Conservation (phyloP, 352 stramenopile genomes). For the Saprolegnia diclina region DNA sequence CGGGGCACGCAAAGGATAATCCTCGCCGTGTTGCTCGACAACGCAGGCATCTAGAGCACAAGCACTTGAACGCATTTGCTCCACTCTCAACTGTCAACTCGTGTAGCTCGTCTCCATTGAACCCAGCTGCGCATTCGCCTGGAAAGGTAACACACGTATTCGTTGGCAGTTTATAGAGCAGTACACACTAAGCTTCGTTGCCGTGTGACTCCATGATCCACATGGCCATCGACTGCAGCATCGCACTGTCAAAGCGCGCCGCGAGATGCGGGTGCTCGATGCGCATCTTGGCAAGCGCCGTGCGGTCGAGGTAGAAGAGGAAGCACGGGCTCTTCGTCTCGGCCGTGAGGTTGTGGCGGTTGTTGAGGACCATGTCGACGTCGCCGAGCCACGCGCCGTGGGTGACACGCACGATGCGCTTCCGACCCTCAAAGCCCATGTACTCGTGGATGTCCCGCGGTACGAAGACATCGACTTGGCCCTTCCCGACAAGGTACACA, state of each 20-base stretch:
- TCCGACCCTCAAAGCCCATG: slow-evolving; percentile 36
- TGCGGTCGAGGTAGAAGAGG: slow-evolving; percentile 2
- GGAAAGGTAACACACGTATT: too few species aligned
- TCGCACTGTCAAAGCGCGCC: neutral
- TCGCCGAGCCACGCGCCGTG: neutral
- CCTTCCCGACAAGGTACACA: slow-evolving; percentile 76
- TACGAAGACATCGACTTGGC: slow-evolving; percentile 80
- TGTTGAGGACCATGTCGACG: slow-evolving; percentile 19
- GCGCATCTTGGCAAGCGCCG: neutral
- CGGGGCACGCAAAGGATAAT: too few species aligned
- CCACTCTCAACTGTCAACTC: too few species aligned
- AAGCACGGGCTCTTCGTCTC: slow-evolving; percentile 6
- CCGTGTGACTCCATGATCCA: slow-evolving; percentile 10
- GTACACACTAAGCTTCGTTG: neutral
- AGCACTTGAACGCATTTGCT: too few species aligned
- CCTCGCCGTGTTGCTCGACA: too few species aligned
- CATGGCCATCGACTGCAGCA: slow-evolving; percentile 17
- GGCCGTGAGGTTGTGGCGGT: slow-evolving; percentile 1
- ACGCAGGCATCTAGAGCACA: too few species aligned
- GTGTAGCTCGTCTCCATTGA: too few species aligned
- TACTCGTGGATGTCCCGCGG: slow-evolving; percentile 70
- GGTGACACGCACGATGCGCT: slow-evolving; percentile 3
- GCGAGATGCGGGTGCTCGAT: neutral
- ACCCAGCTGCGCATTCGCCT: too few species aligned
- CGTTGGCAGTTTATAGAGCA: too few species aligned